Evolutionary conservation across 352 stramenopile species (phyloP).

Genomic region (Phytophthora litchii): DNA sequence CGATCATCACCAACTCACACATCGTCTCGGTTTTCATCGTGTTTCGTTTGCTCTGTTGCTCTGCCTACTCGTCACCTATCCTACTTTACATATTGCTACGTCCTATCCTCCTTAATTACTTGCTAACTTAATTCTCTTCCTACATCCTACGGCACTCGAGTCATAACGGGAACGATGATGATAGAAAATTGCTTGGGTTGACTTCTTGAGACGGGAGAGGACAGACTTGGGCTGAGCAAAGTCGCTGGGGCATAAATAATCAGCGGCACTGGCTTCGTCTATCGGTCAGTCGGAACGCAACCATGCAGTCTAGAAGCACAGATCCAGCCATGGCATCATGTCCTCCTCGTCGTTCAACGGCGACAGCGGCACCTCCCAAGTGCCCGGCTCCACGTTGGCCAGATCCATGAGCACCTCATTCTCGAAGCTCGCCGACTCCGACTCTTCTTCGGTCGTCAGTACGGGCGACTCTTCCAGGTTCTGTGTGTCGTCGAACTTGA

Average conservation of each 20-base stretch:
- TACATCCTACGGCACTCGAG: constrained; percentile 42
- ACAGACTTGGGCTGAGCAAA: constrained; percentile 23
- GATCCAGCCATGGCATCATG: constrained; percentile 84
- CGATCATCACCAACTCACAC: too few species aligned
- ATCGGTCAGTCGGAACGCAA: constrained; percentile 25
- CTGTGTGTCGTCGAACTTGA: constrained; percentile 60
- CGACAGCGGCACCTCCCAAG: constrained; percentile 83
- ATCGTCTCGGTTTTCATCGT: constrained; percentile 23
- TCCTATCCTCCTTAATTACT: constrained; percentile 41
- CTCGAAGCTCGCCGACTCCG: constrained; percentile 57
- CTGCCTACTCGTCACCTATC: constrained; percentile 16
- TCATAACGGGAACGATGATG: constrained; percentile 35
- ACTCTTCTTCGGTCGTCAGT: constrained; percentile 25
- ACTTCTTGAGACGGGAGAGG: constrained; percentile 13
- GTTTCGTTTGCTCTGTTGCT: constrained; percentile 31
- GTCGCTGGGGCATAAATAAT: constrained; percentile 54
- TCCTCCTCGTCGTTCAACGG: constrained; percentile 85
- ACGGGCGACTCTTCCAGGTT: constrained; percentile 29
- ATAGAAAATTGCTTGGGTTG: constrained; percentile 22
- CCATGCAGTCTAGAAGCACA: constrained; percentile 69
- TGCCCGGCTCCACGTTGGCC: constrained; percentile 72
- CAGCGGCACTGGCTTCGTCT: constrained; percentile 35
- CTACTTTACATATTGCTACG: constrained; percentile 47
- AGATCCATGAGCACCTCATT: constrained; percentile 76
- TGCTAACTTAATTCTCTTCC: constrained; percentile 40